Evolutionary conservation across 1,284 basidiomycete genomes (phyloP), one percentile per base, ranked within the genome.

Genomic region (Phylloporus sp.): DNA sequence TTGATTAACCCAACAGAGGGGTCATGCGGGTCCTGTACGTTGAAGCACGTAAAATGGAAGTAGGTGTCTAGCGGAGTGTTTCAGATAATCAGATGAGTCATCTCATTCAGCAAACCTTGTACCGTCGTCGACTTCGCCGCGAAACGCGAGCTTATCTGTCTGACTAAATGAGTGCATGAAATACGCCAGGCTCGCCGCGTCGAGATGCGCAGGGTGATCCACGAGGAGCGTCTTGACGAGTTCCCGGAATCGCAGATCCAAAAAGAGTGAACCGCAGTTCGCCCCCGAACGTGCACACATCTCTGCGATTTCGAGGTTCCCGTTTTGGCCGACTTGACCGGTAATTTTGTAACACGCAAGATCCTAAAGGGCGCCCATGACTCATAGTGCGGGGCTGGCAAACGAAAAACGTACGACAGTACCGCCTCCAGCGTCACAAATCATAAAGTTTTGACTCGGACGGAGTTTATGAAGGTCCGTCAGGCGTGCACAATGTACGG

Each of bases 91-190:
- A 32, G 49, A 50, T 31, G 47, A 55, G 57, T 60, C 56, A 60
- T 63, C 26, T 61, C 64, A 47, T 44, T 39, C 34, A 60, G 60
- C 18, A 42, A 58, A 56, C 49, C 11, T 42, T 84, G 58, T 72
- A 91, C 91, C 86, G 72, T 94, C 92, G 73, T 94, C 93, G 37
- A 78, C 76, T 59, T 86, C 81, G 24, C 92, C 92, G 64, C 76
- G 80, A 71, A 91, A 94, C 34, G 83, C 83, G 58, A 93, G 77
- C 74, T 94, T 94, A 72, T 94, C 92, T n/a, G 90, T 90, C 76
- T 94, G 91, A 66, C 89, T 89, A 70, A 94, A 94, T 4, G 89
- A 86, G 69, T 93, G 89, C 90, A 92, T 92, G 74, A 94, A 94
- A 76, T 91, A 91, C 3, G 91, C 90, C 67, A 93, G 76, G 63